A percentile compares a stretch with the other conserved stretches of the same genome.
Evolutionary conservation across 192 early-diverging fungal species (phyloP).

Genomic region (Backusella tuberculispora): DNA sequence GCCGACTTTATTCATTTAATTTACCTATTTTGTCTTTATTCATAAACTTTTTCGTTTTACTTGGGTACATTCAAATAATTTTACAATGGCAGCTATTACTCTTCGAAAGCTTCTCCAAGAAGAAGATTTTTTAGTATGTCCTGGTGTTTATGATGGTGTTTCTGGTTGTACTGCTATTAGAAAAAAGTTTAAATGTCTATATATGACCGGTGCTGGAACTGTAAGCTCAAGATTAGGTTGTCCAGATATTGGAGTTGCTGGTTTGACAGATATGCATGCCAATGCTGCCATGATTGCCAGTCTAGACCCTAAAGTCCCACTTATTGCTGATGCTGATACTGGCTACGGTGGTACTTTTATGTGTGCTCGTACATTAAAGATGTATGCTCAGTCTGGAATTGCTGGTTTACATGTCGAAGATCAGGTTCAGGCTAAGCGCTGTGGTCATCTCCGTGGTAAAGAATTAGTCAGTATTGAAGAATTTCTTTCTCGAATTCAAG

Average conservation of each 20-base stretch:
- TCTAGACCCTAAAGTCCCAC: slow-evolving; percentile 26
- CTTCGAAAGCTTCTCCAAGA: slow-evolving; percentile 15
- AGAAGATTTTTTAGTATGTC: slow-evolving; percentile 24
- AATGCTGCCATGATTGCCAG: slow-evolving; percentile 27
- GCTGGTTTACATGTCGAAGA: slow-evolving; percentile 37
- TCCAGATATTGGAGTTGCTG: slow-evolving; percentile 37
- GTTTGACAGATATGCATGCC: slow-evolving; percentile 31
- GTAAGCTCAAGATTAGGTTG: slow-evolving; percentile 32
- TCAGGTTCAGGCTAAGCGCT: slow-evolving; percentile 28
- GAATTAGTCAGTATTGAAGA: slow-evolving; percentile 21
- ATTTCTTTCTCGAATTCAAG: slow-evolving; percentile 20
- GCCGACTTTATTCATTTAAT: not conserved
- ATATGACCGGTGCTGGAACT: slow-evolving; percentile 38
- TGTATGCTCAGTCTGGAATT: slow-evolving; percentile 31
- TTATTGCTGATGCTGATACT: slow-evolving; percentile 36
- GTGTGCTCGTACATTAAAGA: slow-evolving; percentile 33
- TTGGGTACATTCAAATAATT: too few relatives aligned
- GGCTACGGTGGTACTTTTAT: slow-evolving; percentile 32
- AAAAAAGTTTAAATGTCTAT: slow-evolving; percentile 30
- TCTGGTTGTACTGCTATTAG: slow-evolving; percentile 27
- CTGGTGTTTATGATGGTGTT: slow-evolving; percentile 34
- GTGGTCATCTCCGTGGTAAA: slow-evolving; percentile 32
- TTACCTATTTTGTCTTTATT: not conserved
- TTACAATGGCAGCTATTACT: not conserved
- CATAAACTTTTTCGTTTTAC: not conserved